These are phyloP conservation scores for Fraxinus sp. DNA, from an alignment of 305 asterid genomes.

Conservation along the genomic window DNA sequence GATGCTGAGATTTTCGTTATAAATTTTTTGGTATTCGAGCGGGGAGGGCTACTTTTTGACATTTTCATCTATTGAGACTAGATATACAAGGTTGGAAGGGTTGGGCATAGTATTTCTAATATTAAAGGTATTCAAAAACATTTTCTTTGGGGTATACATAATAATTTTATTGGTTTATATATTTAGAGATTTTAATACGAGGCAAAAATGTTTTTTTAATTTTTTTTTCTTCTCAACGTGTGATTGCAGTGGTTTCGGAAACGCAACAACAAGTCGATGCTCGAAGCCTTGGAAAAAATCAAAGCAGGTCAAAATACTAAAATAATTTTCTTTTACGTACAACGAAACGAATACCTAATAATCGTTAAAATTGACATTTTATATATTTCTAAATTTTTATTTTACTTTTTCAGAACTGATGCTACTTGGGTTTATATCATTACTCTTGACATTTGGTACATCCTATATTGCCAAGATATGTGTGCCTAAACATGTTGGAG, in stretches of 20 bases:
- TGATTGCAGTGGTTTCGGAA: slow-evolving; percentile 57
- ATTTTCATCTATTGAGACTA: not conserved
- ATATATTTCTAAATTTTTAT: not conserved
- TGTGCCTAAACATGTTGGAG: slow-evolving; percentile 43
- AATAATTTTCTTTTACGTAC: not conserved
- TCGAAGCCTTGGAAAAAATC: slow-evolving; percentile 69
- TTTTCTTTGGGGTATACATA: not conserved
- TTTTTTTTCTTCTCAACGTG: not conserved
- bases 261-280: slow-evolving; percentile 59
- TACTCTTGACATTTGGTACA: slow-evolving; percentile 60
- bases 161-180: not conserved
- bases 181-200: not conserved
- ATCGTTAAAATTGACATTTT: not conserved
- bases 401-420: slow-evolving; percentile 47
- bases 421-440: slow-evolving; percentile 67
- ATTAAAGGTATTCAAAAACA: not conserved
- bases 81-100: not conserved
- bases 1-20: not conserved
- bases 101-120: not conserved
- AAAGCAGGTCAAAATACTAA: slow-evolving; percentile 46
- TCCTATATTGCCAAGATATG: slow-evolving; percentile 49
- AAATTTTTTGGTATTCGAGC: not conserved
- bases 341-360: not conserved
- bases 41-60: not conserved
- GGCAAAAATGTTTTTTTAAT: not conserved